Evolutionary conservation across 2,329 filamentous ascomycete genomes (phyloP).

Genomic region (Rhynchosporium secalis): DNA sequence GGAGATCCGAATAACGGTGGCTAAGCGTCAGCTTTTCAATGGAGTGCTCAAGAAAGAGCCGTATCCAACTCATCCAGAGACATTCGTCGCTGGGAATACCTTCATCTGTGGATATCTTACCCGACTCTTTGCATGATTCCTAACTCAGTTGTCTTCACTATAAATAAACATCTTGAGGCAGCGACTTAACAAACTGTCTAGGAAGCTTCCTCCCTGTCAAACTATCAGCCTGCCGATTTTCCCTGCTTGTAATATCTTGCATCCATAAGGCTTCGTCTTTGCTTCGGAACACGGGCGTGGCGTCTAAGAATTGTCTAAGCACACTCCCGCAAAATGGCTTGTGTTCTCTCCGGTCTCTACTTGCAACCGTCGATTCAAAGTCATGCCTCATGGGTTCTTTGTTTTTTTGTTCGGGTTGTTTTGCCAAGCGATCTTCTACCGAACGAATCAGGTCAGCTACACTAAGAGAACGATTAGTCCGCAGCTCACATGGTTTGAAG

Average conservation of each 20-base stretch:
- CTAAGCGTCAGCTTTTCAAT: background rate
- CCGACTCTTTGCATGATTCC: background rate
- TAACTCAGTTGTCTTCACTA: background rate
- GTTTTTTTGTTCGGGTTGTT: constrained; percentile 35
- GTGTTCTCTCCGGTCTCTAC: background rate
- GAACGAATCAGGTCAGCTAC: constrained; percentile 11
- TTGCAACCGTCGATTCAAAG: constrained; percentile 14
- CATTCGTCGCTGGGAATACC: background rate
- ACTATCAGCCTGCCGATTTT: background rate
- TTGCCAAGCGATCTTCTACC: constrained; percentile 39
- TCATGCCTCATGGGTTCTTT: constrained; percentile 29
- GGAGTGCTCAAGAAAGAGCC: background rate
- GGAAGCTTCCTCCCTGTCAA: background rate
- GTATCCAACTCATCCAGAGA: background rate
- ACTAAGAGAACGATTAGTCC: background rate
- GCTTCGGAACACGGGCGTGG: background rate
- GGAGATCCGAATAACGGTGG: background rate
- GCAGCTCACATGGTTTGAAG: background rate
- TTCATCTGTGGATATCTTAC: background rate
- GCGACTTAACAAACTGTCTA: background rate
- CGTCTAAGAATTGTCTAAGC: constrained; percentile 6
- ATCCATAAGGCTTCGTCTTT: background rate
- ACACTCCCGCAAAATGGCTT: background rate
- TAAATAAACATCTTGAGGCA: background rate
- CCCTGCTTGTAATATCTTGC: background rate